Percentiles rank a stretch among this genome's conserved stretches.
These are phyloP conservation scores for Populus alba DNA, from an alignment of 345 rosid genomes.

Conservation along the genomic window DNA sequence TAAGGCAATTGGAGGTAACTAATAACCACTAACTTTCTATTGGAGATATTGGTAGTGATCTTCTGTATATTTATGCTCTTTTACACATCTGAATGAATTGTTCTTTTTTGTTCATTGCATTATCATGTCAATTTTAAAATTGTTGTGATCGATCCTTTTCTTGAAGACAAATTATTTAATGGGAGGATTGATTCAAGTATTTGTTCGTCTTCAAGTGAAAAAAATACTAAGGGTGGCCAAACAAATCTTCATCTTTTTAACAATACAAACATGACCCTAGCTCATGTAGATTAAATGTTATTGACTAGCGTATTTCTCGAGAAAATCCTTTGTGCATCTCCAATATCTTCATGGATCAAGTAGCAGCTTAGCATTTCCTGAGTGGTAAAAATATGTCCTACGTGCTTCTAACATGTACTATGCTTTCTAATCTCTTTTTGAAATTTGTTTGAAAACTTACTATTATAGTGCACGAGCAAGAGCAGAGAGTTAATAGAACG, in stretches of 20 bases:
- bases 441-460: background rate
- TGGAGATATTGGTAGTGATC: conserved; percentile 9
- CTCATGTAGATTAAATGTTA: background rate
- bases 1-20: conserved; percentile 90
- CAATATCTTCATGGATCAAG: background rate
- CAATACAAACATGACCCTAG: background rate
- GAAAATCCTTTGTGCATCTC: background rate
- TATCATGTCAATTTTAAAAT: background rate
- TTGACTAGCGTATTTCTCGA: background rate
- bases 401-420: background rate
- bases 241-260: background rate
- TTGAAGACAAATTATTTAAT: background rate
- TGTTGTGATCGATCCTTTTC: background rate
- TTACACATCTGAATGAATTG: background rate
- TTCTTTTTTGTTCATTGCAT: background rate
- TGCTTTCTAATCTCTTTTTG: background rate
- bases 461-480: background rate
- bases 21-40: background rate
- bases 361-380: background rate
- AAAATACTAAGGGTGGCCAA: background rate
- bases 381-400: background rate
- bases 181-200: background rate
- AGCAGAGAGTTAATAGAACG: no score
- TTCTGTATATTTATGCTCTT: background rate
- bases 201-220: background rate